A percentile compares a stretch with the other conserved stretches of the same genome.
Evolutionary conservation across 169 alveolate species (phyloP).

Genomic region (Plasmodium relictum): DNA sequence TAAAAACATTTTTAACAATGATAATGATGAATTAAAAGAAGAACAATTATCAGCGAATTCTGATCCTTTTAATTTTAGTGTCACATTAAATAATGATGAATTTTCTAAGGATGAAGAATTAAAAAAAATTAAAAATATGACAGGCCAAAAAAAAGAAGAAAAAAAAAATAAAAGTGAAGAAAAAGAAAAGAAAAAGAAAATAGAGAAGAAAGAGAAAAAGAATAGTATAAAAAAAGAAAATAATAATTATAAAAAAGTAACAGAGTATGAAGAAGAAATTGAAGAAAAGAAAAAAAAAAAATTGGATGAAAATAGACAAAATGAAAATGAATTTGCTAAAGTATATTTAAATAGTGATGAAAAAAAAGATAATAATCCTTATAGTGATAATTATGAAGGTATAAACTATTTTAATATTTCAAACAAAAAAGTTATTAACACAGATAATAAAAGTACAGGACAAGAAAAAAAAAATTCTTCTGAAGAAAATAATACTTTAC

Average conservation of each 20-base stretch:
- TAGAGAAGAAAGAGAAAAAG: not conserved
- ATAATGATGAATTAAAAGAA: slow-evolving; percentile 22
- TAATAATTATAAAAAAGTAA: not conserved
- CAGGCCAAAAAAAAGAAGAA: too few species aligned
- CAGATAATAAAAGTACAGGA: slow-evolving; percentile 1
- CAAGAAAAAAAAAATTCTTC: slow-evolving; percentile 6
- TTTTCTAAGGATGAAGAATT: not conserved
- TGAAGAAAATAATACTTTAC: not conserved
- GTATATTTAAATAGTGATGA: slow-evolving; percentile 10
- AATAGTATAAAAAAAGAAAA: not conserved
- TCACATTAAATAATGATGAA: not conserved
- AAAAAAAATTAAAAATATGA: not conserved
- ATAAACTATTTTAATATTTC: slow-evolving; percentile 11
- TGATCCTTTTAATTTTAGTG: slow-evolving; percentile 52
- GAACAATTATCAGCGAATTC: slow-evolving; percentile 17
- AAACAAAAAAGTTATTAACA: slow-evolving; percentile 23
- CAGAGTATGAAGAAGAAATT: not conserved
- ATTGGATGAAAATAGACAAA: not conserved
- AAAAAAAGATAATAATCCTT: slow-evolving; percentile 9
- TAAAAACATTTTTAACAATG: slow-evolving; percentile 28
- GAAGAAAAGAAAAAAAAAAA: slow-evolving; percentile 5
- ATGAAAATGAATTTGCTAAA: slow-evolving; percentile 26
- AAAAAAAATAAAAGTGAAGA: too few species aligned
- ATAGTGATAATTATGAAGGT: slow-evolving; percentile 21
- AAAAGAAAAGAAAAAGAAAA: not conserved